These are phyloP conservation scores for Perkinsus chesapeaki DNA, from an alignment of 169 alveolate genomes.

Conservation along the genomic window DNA sequence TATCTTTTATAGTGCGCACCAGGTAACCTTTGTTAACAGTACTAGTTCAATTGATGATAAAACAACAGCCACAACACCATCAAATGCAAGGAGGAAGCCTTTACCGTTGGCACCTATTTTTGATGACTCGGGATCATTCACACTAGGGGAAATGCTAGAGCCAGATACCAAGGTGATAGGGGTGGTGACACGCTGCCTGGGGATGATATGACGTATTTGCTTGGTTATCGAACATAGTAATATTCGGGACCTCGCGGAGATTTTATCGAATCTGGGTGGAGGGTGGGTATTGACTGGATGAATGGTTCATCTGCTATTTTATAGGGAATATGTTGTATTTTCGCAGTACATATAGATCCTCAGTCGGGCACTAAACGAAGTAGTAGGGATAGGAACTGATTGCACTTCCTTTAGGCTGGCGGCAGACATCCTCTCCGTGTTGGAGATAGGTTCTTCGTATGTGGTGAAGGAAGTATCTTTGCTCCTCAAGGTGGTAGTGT, in stretches of 20 bases:
- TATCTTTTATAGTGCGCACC: neutral
- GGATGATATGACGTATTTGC: too few relatives aligned
- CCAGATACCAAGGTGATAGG: neutral
- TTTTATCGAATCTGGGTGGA: too few relatives aligned
- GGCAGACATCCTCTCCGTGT: neutral
- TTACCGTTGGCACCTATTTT: neutral
- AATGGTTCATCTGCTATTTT: too few relatives aligned
- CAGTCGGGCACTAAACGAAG: too few relatives aligned
- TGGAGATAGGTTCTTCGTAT: neutral
- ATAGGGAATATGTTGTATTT: too few relatives aligned
- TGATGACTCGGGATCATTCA: neutral
- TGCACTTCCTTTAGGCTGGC: too few relatives aligned
- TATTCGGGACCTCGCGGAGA: too few relatives aligned
- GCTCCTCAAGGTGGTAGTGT: neutral
- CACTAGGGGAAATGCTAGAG: neutral
- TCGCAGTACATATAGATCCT: too few relatives aligned
- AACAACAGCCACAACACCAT: neutral
- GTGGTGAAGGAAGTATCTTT: neutral
- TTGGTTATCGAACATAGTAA: too few relatives aligned
- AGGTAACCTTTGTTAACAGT: neutral
- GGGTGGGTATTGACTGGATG: too few relatives aligned
- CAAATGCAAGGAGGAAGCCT: neutral
- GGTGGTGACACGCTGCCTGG: neutral
- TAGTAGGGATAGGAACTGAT: neutral
- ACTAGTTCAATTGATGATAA: neutral